Evolutionary conservation across 352 stramenopile species (phyloP).

Genomic region (Globisporangium iwayamae): DNA sequence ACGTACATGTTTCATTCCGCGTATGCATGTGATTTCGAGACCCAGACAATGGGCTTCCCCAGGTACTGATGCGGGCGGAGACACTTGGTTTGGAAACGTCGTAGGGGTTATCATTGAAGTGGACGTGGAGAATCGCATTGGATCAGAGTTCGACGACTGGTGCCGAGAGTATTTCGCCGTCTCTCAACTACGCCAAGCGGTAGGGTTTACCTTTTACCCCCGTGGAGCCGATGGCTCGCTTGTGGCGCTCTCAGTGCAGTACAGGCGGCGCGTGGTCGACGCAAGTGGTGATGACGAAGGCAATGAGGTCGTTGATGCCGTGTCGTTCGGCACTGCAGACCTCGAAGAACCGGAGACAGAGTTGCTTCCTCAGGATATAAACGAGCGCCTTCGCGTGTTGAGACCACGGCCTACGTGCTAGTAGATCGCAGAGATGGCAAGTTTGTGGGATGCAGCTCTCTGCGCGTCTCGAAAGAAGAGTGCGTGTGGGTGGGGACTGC

Average conservation of each 20-base stretch:
- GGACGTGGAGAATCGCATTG: background rate
- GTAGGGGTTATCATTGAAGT: background rate
- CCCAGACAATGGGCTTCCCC: background rate
- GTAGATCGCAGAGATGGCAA: background rate
- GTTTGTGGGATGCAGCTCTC: background rate
- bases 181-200: background rate
- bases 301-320: background rate
- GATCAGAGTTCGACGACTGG: background rate
- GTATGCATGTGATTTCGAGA: background rate
- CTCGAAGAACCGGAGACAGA: background rate
- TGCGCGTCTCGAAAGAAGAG: background rate
- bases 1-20: no score
- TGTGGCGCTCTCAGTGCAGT: background rate
- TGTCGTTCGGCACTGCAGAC: background rate
- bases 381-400: background rate
- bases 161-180: background rate
- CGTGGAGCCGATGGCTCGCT: background rate
- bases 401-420: no score
- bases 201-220: background rate
- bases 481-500: background rate
- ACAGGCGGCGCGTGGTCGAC: background rate
- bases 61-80: background rate
- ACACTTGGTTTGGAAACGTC: background rate
- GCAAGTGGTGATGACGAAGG: background rate
- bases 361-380: background rate